phyloP scores from a whole-genome alignment of 2,329 filamentous ascomycete genomes.

The Talaromyces sp. region DNA sequence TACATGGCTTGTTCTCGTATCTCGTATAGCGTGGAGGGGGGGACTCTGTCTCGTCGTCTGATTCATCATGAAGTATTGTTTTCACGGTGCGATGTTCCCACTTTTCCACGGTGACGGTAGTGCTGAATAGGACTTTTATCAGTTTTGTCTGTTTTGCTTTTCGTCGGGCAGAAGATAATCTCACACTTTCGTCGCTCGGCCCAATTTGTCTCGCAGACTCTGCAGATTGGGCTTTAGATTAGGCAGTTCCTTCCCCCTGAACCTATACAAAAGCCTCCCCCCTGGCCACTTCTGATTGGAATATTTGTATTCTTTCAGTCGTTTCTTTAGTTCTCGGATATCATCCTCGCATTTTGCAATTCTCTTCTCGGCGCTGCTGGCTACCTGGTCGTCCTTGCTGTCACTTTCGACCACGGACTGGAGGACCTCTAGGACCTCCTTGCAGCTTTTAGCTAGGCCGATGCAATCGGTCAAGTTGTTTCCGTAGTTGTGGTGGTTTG shows the following conservation, averaged over 20 bases:
- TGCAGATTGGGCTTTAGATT: neutral
- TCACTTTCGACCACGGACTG: neutral
- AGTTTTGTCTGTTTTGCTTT: neutral
- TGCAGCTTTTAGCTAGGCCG: neutral
- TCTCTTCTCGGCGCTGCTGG: neutral
- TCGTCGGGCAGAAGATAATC: neutral
- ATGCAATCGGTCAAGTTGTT: neutral
- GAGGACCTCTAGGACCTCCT: neutral
- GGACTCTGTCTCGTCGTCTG: neutral
- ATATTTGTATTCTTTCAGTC: neutral
- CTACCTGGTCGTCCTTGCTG: neutral
- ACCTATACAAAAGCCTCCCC: neutral
- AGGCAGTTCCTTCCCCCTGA: neutral
- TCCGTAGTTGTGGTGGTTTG: neutral
- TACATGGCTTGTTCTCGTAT: neutral
- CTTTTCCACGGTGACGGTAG: neutral
- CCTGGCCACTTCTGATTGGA: neutral
- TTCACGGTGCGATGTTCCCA: neutral
- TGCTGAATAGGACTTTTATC: neutral
- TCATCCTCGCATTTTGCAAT: neutral
- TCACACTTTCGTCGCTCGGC: neutral
- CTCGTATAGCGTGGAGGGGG: neutral
- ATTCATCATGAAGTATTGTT: neutral
- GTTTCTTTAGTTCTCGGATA: neutral
- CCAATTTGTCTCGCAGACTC: neutral